Conservation (phyloP, 2,329 filamentous ascomycete species). For the Magnaporthiopsis incrustans region DNA sequence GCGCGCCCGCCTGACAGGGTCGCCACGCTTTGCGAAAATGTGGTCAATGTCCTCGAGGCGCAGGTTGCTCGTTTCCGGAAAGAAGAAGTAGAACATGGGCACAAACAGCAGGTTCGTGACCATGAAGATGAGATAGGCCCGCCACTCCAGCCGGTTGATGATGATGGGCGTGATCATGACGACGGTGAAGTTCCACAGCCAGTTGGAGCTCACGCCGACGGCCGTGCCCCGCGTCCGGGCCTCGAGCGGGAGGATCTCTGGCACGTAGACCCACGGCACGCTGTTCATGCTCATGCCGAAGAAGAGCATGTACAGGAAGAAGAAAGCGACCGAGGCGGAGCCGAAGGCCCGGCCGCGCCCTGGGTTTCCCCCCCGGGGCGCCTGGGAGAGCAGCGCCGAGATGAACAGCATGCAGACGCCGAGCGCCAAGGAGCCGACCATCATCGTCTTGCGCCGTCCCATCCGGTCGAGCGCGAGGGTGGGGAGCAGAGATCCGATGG, state of each 20-base stretch:
- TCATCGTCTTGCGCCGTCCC: conserved; percentile 34
- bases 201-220: conserved; percentile 17
- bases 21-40: conserved; percentile 25
- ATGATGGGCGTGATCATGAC: conserved; percentile 43
- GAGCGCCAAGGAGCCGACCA: conserved; percentile 27
- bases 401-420: conserved; percentile 30
- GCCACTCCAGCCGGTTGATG: conserved; percentile 38
- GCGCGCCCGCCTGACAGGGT: too few relatives aligned
- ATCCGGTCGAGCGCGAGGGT: conserved; percentile 6
- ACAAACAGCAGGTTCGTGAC: conserved; percentile 35
- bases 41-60: conserved; percentile 43
- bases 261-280: conserved; percentile 28
- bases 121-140: conserved; percentile 45
- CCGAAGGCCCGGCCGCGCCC: conserved; percentile 10
- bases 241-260: conserved; percentile 26
- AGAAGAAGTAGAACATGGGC: conserved; percentile 36
- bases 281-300: conserved; percentile 24
- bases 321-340: conserved; percentile 26
- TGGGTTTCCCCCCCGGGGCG: conserved; percentile 9
- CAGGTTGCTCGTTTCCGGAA: conserved; percentile 43
- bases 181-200: conserved; percentile 24
- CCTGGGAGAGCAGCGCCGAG: conserved; percentile 20
- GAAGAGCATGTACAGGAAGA: conserved; percentile 25
- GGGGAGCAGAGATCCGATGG: not conserved
- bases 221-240: conserved; percentile 22